Percentiles rank a stretch among this genome's conserved stretches.
phyloP scores from a whole-genome alignment of 805 yeast species.

The Groenewaldozyma tartarivorans region DNA sequence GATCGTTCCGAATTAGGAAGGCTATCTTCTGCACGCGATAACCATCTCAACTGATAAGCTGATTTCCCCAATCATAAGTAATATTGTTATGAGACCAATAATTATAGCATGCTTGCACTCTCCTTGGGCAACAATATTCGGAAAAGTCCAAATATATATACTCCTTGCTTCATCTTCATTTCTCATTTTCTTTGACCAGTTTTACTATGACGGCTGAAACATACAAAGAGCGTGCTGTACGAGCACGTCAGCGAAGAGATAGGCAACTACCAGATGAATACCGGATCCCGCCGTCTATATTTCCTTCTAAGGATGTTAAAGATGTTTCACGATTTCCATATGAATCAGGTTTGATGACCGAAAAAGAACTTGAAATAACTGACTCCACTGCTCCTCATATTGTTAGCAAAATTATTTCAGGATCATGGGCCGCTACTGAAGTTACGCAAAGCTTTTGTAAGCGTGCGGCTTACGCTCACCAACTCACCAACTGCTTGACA shows the following conservation, averaged over 20 bases:
- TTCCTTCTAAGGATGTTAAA: slow-evolving; percentile 15
- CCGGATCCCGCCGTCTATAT: slow-evolving; percentile 15
- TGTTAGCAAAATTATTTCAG: slow-evolving; percentile 31
- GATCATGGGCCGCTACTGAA: slow-evolving; percentile 34
- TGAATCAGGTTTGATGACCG: slow-evolving; percentile 13
- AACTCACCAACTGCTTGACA: slow-evolving; percentile 32
- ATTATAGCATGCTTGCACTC: too few relatives aligned
- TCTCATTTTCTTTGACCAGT: too few relatives aligned
- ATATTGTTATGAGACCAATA: too few relatives aligned
- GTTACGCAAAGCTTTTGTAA: slow-evolving; percentile 49
- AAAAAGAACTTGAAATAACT: slow-evolving; percentile 7
- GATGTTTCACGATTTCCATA: slow-evolving; percentile 17
- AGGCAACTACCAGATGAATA: slow-evolving; percentile 15
- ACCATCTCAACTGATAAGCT: too few relatives aligned
- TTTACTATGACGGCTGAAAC: too few relatives aligned
- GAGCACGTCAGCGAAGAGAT: slow-evolving; percentile 14
- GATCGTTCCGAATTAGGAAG: too few relatives aligned
- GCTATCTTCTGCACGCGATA: too few relatives aligned
- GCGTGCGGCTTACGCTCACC: slow-evolving; percentile 33
- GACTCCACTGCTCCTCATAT: slow-evolving; percentile 20
- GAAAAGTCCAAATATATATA: too few relatives aligned
- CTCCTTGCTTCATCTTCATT: too few relatives aligned
- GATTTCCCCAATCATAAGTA: too few relatives aligned
- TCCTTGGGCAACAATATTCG: too few relatives aligned
- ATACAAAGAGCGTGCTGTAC: too few relatives aligned